Percentiles rank a stretch among this genome's conserved stretches.
Evolutionary conservation across 163 green algal genomes (phyloP).

Genomic region (Scenedesmus sp.): DNA sequence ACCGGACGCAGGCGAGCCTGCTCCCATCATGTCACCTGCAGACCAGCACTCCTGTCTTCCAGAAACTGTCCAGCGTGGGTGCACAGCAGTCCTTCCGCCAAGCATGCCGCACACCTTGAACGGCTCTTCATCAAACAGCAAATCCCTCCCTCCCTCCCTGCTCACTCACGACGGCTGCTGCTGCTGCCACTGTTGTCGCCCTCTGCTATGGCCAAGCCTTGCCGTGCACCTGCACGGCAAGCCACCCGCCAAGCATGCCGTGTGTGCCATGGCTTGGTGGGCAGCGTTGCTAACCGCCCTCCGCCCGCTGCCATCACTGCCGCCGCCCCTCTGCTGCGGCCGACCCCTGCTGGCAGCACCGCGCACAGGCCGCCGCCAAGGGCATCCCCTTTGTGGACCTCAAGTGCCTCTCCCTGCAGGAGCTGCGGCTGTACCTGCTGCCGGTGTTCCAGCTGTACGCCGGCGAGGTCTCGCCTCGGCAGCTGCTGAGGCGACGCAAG

Average conservation of each 20-base stretch:
- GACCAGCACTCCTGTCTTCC: no score
- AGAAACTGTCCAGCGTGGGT: no score
- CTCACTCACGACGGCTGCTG: background rate
- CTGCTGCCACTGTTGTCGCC: background rate
- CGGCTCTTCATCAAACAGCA: no score
- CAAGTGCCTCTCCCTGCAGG: background rate
- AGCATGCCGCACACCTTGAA: no score
- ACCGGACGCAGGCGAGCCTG: background rate
- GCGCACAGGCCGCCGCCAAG: background rate
- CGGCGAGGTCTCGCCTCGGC: conserved; percentile 9
- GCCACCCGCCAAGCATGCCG: background rate
- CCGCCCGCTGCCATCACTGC: background rate
- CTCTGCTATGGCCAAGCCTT: conserved; percentile 76
- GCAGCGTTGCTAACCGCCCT: background rate
- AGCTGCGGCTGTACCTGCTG: conserved; percentile 42
- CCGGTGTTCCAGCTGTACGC: conserved; percentile 40
- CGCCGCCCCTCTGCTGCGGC: background rate
- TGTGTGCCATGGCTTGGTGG: no score
- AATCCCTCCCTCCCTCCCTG: background rate
- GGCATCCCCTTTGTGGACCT: conserved; percentile 42
- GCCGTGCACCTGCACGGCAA: no score
- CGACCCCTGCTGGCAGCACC: conserved; percentile 77
- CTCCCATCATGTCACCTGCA: no score
- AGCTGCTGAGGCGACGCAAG: conserved; percentile 11
- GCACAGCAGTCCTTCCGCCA: no score